Conservation (phyloP, 495 filamentous ascomycete genomes). For the Baudoinia panamericana region DNA sequence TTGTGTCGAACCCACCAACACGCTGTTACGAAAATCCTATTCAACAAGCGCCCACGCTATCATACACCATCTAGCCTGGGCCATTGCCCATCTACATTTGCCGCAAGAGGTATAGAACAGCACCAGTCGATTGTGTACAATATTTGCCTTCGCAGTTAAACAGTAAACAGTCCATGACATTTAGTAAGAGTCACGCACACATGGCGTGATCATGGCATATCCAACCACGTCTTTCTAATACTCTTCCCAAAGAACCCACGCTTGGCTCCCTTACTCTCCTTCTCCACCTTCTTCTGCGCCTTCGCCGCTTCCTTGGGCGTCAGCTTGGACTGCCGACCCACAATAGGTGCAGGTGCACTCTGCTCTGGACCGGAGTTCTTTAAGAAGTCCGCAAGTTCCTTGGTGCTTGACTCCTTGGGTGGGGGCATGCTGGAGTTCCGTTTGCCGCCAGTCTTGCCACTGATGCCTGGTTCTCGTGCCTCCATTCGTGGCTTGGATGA, state of each 20-base stretch:
- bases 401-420: conserved; percentile 31
- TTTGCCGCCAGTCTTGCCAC: neutral
- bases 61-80: no score
- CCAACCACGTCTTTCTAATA: conserved; percentile 12
- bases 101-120: no score
- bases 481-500: conserved; percentile 1
- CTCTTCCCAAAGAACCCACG: conserved; percentile 8
- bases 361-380: conserved; percentile 51
- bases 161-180: neutral
- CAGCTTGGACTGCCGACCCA: conserved; percentile 5
- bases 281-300: conserved; percentile 11
- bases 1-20: no score
- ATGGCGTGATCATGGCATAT: conserved; percentile 12
- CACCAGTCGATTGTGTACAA: no score
- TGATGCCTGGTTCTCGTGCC: neutral
- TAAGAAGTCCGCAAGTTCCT: conserved; percentile 69
- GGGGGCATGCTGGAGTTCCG: neutral
- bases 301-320: conserved; percentile 4
- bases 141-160: no score
- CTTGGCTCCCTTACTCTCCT: conserved; percentile 5
- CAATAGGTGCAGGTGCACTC: conserved; percentile 18
- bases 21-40: no score
- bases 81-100: no score
- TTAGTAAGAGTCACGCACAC: neutral
- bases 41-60: no score